Base-by-base conservation (phyloP, 2,329 filamentous ascomycete genomes). In the Coleophoma crateriformis region DNA sequence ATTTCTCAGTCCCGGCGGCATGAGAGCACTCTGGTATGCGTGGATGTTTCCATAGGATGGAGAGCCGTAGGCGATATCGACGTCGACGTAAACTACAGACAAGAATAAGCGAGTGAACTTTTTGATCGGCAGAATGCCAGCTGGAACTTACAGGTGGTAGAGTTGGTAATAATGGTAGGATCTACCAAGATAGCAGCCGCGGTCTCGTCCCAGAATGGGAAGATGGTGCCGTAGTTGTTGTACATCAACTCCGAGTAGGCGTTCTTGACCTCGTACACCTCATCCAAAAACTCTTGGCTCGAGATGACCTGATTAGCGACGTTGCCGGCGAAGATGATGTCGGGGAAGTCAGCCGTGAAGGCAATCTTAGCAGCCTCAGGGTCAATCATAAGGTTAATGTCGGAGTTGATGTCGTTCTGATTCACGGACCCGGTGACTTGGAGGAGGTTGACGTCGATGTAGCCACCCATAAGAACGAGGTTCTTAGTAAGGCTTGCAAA, bases 331-430 rank as follows among this genome's bases (percentile, higher is more conserved):
- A 76, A 65, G 27, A 68, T 64, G 48, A 73, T 76, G 37, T 68
- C 69, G 7, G 71, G 70, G 54, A 75, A 77, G 32, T 67, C 58
- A 7, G 75, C 72, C 1, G 68, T 74, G 15, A 78, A 56, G 0
- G 72, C 72, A 45, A 76, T 75, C 54, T 76, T 75, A 15, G 72
- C 64, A 3, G 68, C 71, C 59, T 77, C 74, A 1, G 74, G 73
- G 47, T 78, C 74, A 38, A 75, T 69, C 65, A 75, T 76, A 2
- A 76, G 59, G 59, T 77, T 78, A 58, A 76, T 73, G 53, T 73
- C 60, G 10, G 55, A 62, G 46, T 60, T 61, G 34, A 62, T 50
- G 50, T 64, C 58, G 11, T 60, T 61, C 50, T 64, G 55, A 33
- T 55, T 40, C 8, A 61, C 33, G 32, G 54, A 57, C 4, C 63